Percentiles rank a stretch among this genome's conserved stretches.
phyloP scores from a whole-genome alignment of 1,284 basidiomycete species.

The Exsudoporus floridanus region DNA sequence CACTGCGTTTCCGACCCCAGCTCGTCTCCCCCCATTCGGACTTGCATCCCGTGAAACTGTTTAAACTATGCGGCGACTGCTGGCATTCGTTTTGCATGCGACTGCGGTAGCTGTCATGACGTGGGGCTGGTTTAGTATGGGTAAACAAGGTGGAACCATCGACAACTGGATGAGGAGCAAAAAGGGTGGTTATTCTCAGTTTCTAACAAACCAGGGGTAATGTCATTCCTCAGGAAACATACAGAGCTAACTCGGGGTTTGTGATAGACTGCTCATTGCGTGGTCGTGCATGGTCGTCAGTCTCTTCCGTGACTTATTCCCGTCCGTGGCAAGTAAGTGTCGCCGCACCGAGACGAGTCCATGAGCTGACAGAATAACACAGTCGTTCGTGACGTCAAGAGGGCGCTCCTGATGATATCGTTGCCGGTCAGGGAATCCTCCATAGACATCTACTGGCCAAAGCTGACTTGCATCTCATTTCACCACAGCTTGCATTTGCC shows the following conservation, averaged over 20 bases:
- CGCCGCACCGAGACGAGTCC: background rate
- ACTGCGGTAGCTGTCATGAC: constrained; percentile 45
- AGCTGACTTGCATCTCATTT: background rate
- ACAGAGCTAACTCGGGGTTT: background rate
- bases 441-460: background rate
- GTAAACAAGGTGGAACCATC: background rate
- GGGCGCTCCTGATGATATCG: constrained; percentile 29
- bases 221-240: constrained; percentile 11
- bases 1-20: background rate
- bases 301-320: constrained; percentile 29
- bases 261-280: constrained; percentile 21
- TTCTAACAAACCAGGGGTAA: constrained; percentile 77
- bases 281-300: constrained; percentile 32
- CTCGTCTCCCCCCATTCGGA: background rate
- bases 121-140: constrained; percentile 42
- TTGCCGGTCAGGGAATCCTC: constrained; percentile 23
- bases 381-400: constrained; percentile 23
- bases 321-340: constrained; percentile 21
- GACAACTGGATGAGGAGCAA: constrained; percentile 40
- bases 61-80: constrained; percentile 15
- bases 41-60: too few relatives aligned
- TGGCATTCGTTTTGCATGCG: constrained; percentile 39
- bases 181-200: constrained; percentile 68
- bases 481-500: constrained; percentile 56
- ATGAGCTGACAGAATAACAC: background rate